A percentile compares a stretch with the other conserved stretches of the same genome.
phyloP scores from a whole-genome alignment of 805 yeast genomes.

The Lipomyces mesembrius region DNA sequence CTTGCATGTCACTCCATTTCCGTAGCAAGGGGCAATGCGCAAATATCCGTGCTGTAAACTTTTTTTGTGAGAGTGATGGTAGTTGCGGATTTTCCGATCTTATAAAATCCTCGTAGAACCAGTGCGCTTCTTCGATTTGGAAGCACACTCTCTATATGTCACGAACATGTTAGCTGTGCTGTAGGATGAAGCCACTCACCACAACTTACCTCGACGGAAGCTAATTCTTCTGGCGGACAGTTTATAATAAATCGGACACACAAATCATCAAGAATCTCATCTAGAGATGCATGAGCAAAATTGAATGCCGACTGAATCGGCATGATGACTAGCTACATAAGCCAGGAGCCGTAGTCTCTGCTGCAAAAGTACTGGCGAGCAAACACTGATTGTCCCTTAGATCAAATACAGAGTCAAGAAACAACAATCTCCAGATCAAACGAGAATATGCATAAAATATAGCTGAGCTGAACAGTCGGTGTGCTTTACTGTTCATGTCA shows the following conservation, averaged over 20 bases:
- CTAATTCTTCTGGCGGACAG: slow-evolving; percentile 88
- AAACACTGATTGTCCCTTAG: neutral
- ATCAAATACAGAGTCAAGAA: neutral
- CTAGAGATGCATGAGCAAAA: slow-evolving; percentile 67
- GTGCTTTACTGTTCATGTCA: too few relatives aligned
- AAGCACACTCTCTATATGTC: slow-evolving; percentile 71
- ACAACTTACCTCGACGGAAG: slow-evolving; percentile 58
- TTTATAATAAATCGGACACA: slow-evolving; percentile 88
- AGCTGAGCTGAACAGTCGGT: too few relatives aligned
- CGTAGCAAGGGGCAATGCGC: slow-evolving; percentile 63
- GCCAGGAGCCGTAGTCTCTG: neutral
- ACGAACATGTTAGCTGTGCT: slow-evolving; percentile 3
- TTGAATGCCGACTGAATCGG: slow-evolving; percentile 31
- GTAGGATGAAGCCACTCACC: neutral
- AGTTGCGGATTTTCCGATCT: slow-evolving; percentile 71
- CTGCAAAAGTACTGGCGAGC: too few relatives aligned
- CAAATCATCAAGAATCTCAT: slow-evolving; percentile 79
- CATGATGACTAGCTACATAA: slow-evolving; percentile 12
- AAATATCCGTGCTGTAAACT: slow-evolving; percentile 77
- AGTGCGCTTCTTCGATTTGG: slow-evolving; percentile 96
- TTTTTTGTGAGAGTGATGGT: slow-evolving; percentile 77
- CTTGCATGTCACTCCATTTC: slow-evolving; percentile 44
- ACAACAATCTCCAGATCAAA: too few relatives aligned
- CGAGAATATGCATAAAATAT: too few relatives aligned
- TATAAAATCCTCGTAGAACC: slow-evolving; percentile 91